Conservation (phyloP, 495 filamentous ascomycete genomes). For the Talaromyces wortmannii region DNA sequence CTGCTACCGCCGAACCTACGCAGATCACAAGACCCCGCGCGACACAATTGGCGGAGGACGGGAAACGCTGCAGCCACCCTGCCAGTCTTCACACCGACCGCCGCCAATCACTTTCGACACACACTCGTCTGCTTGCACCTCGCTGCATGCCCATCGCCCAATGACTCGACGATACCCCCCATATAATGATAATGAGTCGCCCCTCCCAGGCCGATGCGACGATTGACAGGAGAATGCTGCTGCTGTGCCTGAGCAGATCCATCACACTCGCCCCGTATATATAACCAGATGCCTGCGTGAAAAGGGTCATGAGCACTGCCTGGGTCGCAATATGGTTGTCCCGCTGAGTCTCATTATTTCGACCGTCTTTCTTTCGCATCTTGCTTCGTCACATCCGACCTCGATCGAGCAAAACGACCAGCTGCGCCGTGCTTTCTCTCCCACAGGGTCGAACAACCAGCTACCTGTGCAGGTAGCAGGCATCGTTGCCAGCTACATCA, state of each 20-base stretch:
- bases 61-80: constrained; percentile 5
- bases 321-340: background rate
- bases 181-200: constrained; percentile 18
- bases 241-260: background rate
- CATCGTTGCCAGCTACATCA: constrained; percentile 72
- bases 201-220: constrained; percentile 3
- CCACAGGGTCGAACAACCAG: constrained; percentile 29
- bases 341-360: background rate
- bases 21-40: background rate
- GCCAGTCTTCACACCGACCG: constrained; percentile 24
- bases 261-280: background rate
- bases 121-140: constrained; percentile 7
- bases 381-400: no score
- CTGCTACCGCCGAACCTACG: no score
- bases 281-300: background rate
- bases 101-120: constrained; percentile 21
- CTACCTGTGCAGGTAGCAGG: constrained; percentile 71
- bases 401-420: no score
- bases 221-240: background rate
- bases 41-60: background rate
- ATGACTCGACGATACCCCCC: constrained; percentile 5
- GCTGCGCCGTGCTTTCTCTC: background rate
- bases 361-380: no score
- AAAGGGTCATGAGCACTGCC: background rate
- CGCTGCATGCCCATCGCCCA: no score